Evolutionary conservation across 345 rosid genomes (phyloP).

Genomic region (Hibiscus mutabilis): DNA sequence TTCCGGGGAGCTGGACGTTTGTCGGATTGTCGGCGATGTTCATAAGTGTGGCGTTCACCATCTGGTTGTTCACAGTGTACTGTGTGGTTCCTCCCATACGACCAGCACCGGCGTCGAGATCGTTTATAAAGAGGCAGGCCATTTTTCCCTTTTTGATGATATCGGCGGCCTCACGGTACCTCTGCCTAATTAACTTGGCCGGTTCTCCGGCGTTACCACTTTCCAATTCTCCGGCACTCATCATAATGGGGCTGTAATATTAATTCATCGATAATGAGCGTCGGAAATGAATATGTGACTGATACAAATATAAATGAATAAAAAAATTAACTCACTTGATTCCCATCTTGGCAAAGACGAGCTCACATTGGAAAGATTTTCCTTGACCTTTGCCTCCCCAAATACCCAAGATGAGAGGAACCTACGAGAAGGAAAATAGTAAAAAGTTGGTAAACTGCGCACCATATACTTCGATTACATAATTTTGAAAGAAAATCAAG

Average conservation of each 20-base stretch:
- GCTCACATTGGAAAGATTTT: constrained; percentile 98
- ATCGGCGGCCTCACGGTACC: constrained; percentile 98
- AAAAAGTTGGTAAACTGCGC: neutral
- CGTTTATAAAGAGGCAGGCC: constrained; percentile 93
- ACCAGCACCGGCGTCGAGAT: constrained; percentile 97
- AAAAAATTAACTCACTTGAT: constrained; percentile 53
- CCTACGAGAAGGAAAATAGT: constrained; percentile 22
- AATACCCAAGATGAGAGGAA: constrained; percentile 92
- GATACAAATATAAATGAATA: too few relatives aligned
- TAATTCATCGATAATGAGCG: neutral
- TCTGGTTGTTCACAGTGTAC: constrained; percentile 97
- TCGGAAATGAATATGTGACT: too few relatives aligned
- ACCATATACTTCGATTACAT: too few relatives aligned
- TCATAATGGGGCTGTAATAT: constrained; percentile 83
- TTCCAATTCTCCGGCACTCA: constrained; percentile 99
- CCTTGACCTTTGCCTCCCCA: constrained; percentile 99
- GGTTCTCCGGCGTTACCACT: constrained; percentile 98
- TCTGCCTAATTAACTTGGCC: constrained; percentile 89
- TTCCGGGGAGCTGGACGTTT: constrained; percentile 88
- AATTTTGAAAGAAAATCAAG: too few relatives aligned
- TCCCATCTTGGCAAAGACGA: constrained; percentile 98
- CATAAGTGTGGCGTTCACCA: constrained; percentile 99
- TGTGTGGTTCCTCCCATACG: constrained; percentile 95
- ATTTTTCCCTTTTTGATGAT: constrained; percentile 90
- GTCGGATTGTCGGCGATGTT: constrained; percentile 99